Evolutionary conservation across 2,329 filamentous ascomycete genomes (phyloP).

Genomic region (Fusarium austroafricanum): DNA sequence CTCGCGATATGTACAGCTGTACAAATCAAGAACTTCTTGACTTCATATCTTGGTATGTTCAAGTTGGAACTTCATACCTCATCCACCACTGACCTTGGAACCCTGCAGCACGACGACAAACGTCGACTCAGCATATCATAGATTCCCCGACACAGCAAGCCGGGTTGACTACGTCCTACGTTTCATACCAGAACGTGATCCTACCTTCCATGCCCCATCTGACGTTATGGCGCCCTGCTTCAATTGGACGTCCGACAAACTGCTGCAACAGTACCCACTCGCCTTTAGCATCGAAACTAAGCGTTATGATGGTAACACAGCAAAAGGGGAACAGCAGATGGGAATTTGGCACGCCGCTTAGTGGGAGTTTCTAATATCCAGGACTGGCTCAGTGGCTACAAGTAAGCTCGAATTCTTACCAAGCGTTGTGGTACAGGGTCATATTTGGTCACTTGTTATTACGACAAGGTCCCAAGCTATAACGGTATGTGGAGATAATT

Average conservation of each 20-base stretch:
- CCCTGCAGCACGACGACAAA: not conserved
- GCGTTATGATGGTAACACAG: conserved; percentile 10
- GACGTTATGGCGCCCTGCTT: too few species aligned
- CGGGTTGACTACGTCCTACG: not conserved
- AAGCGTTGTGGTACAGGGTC: conserved; percentile 5
- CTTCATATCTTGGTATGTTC: too few species aligned
- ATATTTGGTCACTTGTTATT: conserved; percentile 18
- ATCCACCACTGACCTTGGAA: too few species aligned
- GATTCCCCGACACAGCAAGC: not conserved
- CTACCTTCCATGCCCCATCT: not conserved
- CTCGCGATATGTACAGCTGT: too few species aligned
- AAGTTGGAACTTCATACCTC: too few species aligned
- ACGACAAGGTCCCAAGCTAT: conserved; percentile 1
- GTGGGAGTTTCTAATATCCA: conserved; percentile 3
- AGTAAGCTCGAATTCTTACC: not conserved
- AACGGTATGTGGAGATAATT: conserved; percentile 1
- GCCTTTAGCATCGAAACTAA: conserved; percentile 24
- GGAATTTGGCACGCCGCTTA: conserved; percentile 10
- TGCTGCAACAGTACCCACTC: conserved; percentile 8
- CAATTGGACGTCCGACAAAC: conserved; percentile 3
- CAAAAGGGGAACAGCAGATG: conserved; percentile 8
- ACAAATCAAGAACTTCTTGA: too few species aligned
- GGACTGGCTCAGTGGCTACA: not conserved
- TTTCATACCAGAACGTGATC: not conserved
- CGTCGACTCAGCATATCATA: not conserved